Conservation (phyloP, 371 early-diverging fungal species). For the Mortierella sp. region DNA sequence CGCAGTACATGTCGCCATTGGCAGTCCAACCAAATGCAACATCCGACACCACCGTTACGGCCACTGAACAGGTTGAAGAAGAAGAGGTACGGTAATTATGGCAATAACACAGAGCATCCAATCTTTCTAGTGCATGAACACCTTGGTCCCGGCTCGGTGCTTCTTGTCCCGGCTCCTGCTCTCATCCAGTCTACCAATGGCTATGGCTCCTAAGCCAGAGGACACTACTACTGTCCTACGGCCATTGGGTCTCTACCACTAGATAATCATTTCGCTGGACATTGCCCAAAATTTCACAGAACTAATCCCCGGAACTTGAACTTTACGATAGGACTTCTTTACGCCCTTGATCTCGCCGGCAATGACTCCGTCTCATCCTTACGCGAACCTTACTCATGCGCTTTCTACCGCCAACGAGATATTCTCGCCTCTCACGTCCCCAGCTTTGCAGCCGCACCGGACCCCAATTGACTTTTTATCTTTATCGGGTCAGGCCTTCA, state of each 20-base stretch:
- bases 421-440: slow-evolving; percentile 78
- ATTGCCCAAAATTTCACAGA: no score
- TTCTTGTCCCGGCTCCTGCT: no score
- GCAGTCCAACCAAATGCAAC: slow-evolving; percentile 40
- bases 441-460: slow-evolving; percentile 67
- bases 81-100: slow-evolving; percentile 32
- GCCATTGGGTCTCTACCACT: slow-evolving; percentile 2
- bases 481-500: slow-evolving; percentile 41
- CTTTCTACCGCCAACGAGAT: slow-evolving; percentile 53
- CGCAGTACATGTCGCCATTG: slow-evolving; percentile 52
- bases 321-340: slow-evolving; percentile 60
- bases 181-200: no score
- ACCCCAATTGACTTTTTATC: slow-evolving; percentile 47
- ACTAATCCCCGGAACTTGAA: background rate
- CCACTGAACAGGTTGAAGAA: slow-evolving; percentile 49
- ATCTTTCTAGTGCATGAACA: no score
- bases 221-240: slow-evolving; percentile 1
- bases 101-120: no score
- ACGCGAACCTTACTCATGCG: slow-evolving; percentile 56
- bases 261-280: no score
- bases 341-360: slow-evolving; percentile 81
- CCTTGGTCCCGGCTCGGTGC: no score
- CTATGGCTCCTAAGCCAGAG: no score
- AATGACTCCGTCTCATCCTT: slow-evolving; percentile 69
- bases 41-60: slow-evolving; percentile 43